Evolutionary conservation across 345 rosid species (phyloP).

Genomic region (Trapa bicornis): DNA sequence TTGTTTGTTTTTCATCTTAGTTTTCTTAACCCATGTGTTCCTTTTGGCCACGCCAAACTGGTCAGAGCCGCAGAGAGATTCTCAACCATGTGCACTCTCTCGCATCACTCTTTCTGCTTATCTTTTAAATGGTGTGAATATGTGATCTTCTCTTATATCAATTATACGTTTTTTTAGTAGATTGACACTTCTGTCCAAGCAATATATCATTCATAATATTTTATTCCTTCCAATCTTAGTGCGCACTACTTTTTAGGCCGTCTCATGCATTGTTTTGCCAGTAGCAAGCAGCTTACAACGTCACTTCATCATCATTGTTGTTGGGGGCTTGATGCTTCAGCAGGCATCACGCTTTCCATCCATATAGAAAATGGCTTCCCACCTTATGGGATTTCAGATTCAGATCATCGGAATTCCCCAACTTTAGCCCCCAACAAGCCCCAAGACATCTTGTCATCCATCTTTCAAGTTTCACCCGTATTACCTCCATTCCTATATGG

Average conservation of each 20-base stretch:
- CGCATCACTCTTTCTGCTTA: no score
- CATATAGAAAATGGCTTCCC: slow-evolving; percentile 23
- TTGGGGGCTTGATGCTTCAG: not conserved
- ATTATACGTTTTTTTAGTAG: no score
- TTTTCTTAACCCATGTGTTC: not conserved
- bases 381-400: slow-evolving; percentile 17
- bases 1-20: not conserved
- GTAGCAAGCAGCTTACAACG: no score
- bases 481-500: slow-evolving; percentile 3
- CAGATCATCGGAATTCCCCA: slow-evolving; percentile 14
- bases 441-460: slow-evolving; percentile 5
- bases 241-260: no score
- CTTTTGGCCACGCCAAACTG: not conserved
- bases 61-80: not conserved
- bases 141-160: no score
- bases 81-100: no score
- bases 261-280: no score
- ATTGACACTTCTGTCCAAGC: no score
- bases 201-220: no score
- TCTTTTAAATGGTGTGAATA: no score
- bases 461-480: not conserved
- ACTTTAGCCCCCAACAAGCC: slow-evolving; percentile 3
- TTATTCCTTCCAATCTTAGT: no score
- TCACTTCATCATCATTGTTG: slow-evolving; percentile 5
- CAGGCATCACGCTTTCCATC: not conserved